Percentiles rank a stretch among this genome's conserved stretches.
Evolutionary conservation across 2,329 filamentous ascomycete species (phyloP).

Genomic region (Leptographium lundbergii): DNA sequence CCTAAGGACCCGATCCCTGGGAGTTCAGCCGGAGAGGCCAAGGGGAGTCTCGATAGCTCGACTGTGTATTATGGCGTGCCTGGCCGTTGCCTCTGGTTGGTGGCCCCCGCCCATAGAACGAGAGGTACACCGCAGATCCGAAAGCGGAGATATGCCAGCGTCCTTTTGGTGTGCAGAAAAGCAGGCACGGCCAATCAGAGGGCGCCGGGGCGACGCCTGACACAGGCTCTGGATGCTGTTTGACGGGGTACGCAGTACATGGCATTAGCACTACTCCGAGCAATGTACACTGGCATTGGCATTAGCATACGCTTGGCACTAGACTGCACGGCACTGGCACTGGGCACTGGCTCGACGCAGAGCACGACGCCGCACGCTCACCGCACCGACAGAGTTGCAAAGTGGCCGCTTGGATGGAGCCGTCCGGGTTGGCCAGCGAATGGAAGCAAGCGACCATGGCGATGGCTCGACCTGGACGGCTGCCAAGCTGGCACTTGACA

Average conservation of each 20-base stretch:
- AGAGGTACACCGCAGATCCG: background rate
- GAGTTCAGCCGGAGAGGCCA: background rate
- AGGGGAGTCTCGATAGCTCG: background rate
- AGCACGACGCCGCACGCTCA: no score
- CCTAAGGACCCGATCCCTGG: background rate
- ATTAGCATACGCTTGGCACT: no score
- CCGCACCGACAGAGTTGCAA: background rate
- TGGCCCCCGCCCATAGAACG: background rate
- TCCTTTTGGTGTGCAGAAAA: background rate
- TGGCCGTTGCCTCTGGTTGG: background rate
- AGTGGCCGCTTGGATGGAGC: background rate
- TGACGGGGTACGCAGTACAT: no score
- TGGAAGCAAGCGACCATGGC: background rate
- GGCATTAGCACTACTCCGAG: no score
- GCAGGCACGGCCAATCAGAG: background rate
- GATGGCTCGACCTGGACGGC: background rate
- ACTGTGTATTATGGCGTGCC: background rate
- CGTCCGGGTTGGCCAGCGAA: background rate
- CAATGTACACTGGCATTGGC: no score
- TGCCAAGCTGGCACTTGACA: background rate
- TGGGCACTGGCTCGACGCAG: no score
- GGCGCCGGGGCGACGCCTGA: background rate
- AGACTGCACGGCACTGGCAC: background rate
- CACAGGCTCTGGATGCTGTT: background rate
- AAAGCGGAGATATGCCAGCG: slow-evolving; percentile 2